A percentile compares a stretch with the other conserved stretches of the same genome.
Evolutionary conservation across 306 rosid genomes (phyloP).

Genomic region (Parietaria judaica): DNA sequence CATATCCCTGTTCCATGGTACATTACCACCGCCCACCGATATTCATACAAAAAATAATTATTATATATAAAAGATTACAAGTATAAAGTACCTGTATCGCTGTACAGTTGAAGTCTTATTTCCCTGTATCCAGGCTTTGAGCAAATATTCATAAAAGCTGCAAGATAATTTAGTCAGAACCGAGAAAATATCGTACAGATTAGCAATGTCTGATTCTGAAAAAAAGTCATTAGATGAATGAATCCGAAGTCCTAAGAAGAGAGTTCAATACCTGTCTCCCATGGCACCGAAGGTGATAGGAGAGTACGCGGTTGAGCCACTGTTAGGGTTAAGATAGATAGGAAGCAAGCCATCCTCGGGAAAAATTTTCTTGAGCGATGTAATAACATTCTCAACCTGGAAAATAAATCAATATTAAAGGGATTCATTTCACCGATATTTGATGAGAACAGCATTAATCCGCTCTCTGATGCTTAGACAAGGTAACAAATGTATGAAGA

Average conservation of each 20-base stretch:
- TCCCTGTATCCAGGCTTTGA: constrained; percentile 96
- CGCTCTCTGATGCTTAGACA: constrained; percentile 5
- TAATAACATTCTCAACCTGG: constrained; percentile 85
- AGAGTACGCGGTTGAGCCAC: constrained; percentile 52
- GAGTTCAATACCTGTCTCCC: constrained; percentile 82
- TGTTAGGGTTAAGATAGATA: constrained; percentile 66
- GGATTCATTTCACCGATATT: constrained; percentile 20
- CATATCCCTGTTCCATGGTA: constrained; percentile 75
- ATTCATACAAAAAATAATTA: background rate
- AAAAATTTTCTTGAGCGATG: constrained; percentile 57
- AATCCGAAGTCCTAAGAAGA: constrained; percentile 6
- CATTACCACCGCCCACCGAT: background rate
- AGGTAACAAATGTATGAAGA: background rate
- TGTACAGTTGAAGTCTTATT: constrained; percentile 73
- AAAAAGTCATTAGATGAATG: background rate
- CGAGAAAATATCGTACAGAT: background rate
- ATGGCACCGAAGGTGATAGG: constrained; percentile 92
- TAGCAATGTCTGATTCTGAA: background rate
- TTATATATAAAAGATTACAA: background rate
- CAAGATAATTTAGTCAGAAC: constrained; percentile 27
- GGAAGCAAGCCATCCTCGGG: constrained; percentile 98
- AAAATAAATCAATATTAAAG: constrained; percentile 18
- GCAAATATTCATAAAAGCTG: constrained; percentile 98
- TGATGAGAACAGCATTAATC: constrained; percentile 3
- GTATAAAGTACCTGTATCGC: constrained; percentile 63